Evolutionary conservation across 2,329 filamentous ascomycete species (phyloP).

Genomic region (Juglanconis oblonga): DNA sequence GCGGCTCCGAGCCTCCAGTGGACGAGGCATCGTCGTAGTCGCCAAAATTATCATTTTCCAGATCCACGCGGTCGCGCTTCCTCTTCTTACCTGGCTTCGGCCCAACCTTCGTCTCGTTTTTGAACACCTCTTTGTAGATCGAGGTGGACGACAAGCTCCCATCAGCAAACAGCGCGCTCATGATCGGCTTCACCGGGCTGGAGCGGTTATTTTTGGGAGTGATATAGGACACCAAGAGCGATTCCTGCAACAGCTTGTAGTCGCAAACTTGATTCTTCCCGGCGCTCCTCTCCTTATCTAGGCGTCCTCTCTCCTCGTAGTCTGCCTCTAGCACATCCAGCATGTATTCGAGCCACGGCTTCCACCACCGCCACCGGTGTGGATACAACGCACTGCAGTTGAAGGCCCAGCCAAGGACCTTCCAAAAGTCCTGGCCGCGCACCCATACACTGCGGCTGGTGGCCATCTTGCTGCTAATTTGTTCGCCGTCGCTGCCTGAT

Average conservation of each 20-base stretch:
- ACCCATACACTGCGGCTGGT: conserved; percentile 67
- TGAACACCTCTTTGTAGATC: conserved; percentile 65
- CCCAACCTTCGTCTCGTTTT: conserved; percentile 55
- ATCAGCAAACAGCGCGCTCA: conserved; percentile 67
- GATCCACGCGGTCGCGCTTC: conserved; percentile 48
- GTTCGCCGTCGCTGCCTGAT: conserved; percentile 44
- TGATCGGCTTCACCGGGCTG: conserved; percentile 50
- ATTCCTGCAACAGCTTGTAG: conserved; percentile 42
- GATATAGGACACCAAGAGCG: conserved; percentile 62
- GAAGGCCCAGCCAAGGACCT: conserved; percentile 85
- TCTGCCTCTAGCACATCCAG: conserved; percentile 74
- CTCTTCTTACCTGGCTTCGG: conserved; percentile 46
- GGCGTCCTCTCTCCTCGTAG: conserved; percentile 54
- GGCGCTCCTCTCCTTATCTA: conserved; percentile 36
- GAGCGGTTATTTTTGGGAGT: conserved; percentile 37
- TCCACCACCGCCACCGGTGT: conserved; percentile 78
- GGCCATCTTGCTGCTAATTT: conserved; percentile 58
- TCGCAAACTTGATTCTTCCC: conserved; percentile 24
- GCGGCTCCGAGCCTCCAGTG: conserved; percentile 43
- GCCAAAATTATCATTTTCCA: conserved; percentile 58
- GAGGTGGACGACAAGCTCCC: conserved; percentile 51
- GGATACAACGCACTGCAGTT: conserved; percentile 77
- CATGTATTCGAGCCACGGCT: conserved; percentile 75
- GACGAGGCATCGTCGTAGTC: conserved; percentile 56
- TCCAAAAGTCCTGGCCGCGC: conserved; percentile 85